A percentile compares a stretch with the other conserved stretches of the same genome.
Evolutionary conservation across 23 red algal species (phyloP).

Genomic region (Agarophyton chilense): DNA sequence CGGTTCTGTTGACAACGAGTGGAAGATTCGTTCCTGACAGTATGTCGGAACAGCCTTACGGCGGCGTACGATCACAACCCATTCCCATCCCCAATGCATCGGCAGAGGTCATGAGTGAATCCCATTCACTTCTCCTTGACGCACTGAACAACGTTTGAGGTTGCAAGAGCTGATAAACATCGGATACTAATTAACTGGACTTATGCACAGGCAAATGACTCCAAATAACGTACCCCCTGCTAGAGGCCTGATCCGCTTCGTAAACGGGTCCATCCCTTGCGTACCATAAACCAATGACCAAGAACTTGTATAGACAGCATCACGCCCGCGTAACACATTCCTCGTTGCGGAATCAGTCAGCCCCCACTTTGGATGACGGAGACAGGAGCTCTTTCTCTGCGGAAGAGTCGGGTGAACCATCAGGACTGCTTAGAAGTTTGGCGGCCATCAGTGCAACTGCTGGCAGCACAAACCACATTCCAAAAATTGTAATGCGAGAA

Average conservation of each 20-base stretch:
- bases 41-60: background rate
- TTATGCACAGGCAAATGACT: background rate
- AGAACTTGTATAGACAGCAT: background rate
- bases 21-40: background rate
- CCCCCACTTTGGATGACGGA: background rate
- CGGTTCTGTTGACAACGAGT: slow-evolving; percentile 43
- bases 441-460: background rate
- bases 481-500: slow-evolving; percentile 39
- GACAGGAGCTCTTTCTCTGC: background rate
- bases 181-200: background rate
- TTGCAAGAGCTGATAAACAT: background rate
- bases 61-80: slow-evolving; percentile 4
- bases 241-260: background rate
- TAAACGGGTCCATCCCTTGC: background rate
- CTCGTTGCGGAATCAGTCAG: background rate
- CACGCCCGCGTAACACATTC: background rate
- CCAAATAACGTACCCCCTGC: background rate
- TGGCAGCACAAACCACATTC: slow-evolving; percentile 35
- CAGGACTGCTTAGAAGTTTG: background rate
- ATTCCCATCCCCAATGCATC: slow-evolving; percentile 24
- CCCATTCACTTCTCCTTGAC: slow-evolving; percentile 63
- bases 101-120: slow-evolving; percentile 50
- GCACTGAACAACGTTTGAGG: slow-evolving; percentile 67
- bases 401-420: background rate
- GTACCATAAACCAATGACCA: background rate